Evolutionary conservation across 1,284 basidiomycete genomes (phyloP).

Genomic region (Boletus smithii): DNA sequence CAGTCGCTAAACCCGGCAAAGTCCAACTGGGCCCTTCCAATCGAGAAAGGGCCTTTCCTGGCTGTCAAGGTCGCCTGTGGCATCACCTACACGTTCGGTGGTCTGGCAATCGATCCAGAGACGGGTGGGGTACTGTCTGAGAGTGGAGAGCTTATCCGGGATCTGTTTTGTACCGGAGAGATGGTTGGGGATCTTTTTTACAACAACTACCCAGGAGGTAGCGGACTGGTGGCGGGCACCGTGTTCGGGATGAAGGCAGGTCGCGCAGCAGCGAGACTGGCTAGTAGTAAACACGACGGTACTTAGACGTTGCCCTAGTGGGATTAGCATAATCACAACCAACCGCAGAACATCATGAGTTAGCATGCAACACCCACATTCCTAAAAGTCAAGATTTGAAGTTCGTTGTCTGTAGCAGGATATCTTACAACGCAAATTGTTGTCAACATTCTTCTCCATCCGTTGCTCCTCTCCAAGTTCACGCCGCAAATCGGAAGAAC

Average conservation of each 20-base stretch:
- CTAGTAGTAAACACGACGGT: not conserved
- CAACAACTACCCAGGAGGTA: conserved; percentile 65
- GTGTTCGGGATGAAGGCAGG: conserved; percentile 67
- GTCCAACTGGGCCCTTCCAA: conserved; percentile 60
- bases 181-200: conserved; percentile 64
- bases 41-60: conserved; percentile 53
- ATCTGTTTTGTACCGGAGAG: conserved; percentile 64
- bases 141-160: conserved; percentile 42
- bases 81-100: conserved; percentile 70
- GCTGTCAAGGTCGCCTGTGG: conserved; percentile 67
- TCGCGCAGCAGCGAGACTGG: conserved; percentile 37
- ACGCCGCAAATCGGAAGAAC: conserved; percentile 15
- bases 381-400: too few relatives aligned
- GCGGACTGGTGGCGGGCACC: conserved; percentile 62
- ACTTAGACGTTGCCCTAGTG: not conserved
- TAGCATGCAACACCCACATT: too few relatives aligned
- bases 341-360: not conserved
- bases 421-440: too few relatives aligned
- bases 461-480: not conserved
- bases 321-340: not conserved
- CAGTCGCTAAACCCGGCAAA: conserved; percentile 37
- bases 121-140: conserved; percentile 50
- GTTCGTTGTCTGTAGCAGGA: too few relatives aligned
- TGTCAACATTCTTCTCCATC: not conserved
- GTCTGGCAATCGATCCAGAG: conserved; percentile 53